Evolutionary conservation across 2,329 filamentous ascomycete genomes (phyloP).

Genomic region (Pseudopyrenochaeta lycopersici): DNA sequence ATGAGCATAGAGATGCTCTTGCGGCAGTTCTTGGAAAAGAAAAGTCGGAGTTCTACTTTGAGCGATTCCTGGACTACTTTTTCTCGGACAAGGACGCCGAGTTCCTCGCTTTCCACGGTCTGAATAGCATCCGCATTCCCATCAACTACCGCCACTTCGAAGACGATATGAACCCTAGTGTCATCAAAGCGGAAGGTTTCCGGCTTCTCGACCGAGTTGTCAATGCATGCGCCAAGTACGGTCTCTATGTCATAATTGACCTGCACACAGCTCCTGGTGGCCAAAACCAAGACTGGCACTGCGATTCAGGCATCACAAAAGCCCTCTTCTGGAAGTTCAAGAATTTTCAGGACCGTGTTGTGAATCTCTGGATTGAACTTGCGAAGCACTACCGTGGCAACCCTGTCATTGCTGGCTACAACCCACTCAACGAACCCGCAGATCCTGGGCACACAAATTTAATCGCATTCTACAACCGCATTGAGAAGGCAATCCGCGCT

Average conservation of each 20-base stretch:
- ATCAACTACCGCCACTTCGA: constrained; percentile 22
- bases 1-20: constrained; percentile 17
- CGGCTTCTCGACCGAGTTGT: constrained; percentile 15
- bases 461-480: constrained; percentile 19
- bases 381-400: constrained; percentile 14
- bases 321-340: constrained; percentile 24
- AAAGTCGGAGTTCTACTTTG: constrained; percentile 22
- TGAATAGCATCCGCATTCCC: constrained; percentile 19
- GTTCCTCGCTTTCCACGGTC: constrained; percentile 17
- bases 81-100: constrained; percentile 22
- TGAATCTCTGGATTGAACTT: constrained; percentile 18
- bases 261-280: constrained; percentile 23
- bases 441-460: constrained; percentile 18
- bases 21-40: constrained; percentile 15
- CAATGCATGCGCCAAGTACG: constrained; percentile 11
- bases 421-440: constrained; percentile 23
- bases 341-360: constrained; percentile 17
- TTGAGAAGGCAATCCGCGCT: constrained; percentile 19
- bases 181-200: constrained; percentile 16
- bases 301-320: constrained; percentile 15
- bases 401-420: constrained; percentile 19
- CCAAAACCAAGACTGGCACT: constrained; percentile 28
- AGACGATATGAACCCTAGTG: constrained; percentile 13
- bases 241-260: constrained; percentile 23
- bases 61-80: constrained; percentile 22